Evolutionary conservation across 2,329 filamentous ascomycete genomes (phyloP).

Genomic region (Cladosporium velox): DNA sequence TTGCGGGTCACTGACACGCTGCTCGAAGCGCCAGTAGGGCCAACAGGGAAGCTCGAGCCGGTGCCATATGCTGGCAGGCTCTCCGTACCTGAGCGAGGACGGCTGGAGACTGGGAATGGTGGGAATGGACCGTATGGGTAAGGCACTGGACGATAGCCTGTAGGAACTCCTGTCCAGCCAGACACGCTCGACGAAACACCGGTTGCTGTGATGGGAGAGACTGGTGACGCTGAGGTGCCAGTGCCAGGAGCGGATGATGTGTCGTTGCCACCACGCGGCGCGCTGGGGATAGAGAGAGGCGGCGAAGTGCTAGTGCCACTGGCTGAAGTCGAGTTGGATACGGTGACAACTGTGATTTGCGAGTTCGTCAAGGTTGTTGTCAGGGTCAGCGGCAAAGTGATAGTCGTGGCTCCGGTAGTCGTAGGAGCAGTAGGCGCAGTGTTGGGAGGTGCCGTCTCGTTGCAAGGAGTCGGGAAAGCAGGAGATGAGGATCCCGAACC

Average conservation of each 20-base stretch:
- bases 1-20: not conserved
- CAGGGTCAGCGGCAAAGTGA: constrained; percentile 13
- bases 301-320: constrained; percentile 11
- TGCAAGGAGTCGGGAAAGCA: constrained; percentile 14
- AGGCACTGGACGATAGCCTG: not conserved
- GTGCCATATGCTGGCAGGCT: not conserved
- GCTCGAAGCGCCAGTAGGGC: constrained; percentile 10
- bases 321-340: constrained; percentile 6
- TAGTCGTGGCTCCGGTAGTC: constrained; percentile 1
- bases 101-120: constrained; percentile 13
- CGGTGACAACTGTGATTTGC: not conserved
- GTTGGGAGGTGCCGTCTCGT: not conserved
- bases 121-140: constrained; percentile 7
- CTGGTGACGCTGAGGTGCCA: not conserved
- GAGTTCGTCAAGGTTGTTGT: constrained; percentile 10
- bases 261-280: constrained; percentile 7
- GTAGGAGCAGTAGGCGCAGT: constrained; percentile 10
- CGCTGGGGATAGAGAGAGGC: constrained; percentile 3
- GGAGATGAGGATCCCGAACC: constrained; percentile 10
- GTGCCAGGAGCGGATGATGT: constrained; percentile 3
- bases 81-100: constrained; percentile 8
- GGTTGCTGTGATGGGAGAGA: constrained; percentile 12
- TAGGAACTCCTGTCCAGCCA: constrained; percentile 1
- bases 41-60: constrained; percentile 8
- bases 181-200: not conserved